Percentiles rank a stretch among this genome's conserved stretches.
Conservation (phyloP, 2,329 filamentous ascomycete genomes). For the Coccinonectria pachysandricola region DNA sequence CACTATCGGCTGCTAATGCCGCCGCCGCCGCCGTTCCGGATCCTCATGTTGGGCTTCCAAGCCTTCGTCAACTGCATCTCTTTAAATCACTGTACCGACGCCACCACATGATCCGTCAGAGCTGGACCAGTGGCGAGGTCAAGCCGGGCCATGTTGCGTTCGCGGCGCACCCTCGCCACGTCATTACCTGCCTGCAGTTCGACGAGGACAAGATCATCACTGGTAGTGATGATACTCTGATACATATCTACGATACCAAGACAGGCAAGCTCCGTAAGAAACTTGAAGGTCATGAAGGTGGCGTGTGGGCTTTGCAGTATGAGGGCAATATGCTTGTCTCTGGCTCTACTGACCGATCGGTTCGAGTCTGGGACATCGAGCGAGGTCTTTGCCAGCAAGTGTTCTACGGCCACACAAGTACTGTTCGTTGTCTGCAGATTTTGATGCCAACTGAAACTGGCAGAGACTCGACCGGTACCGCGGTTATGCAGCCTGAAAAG, state of each 20-base stretch:
- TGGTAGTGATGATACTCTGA: slow-evolving; percentile 93
- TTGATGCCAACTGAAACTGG: slow-evolving; percentile 76
- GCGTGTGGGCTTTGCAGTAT: slow-evolving; percentile 95
- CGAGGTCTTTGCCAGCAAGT: slow-evolving; percentile 86
- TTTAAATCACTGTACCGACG: slow-evolving; percentile 95
- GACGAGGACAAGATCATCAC: slow-evolving; percentile 97
- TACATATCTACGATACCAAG: slow-evolving; percentile 96
- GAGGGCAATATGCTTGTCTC: slow-evolving; percentile 92
- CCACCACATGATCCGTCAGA: slow-evolving; percentile 79
- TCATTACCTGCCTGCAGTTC: slow-evolving; percentile 96
- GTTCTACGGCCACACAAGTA: slow-evolving; percentile 96
- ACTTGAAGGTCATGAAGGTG: slow-evolving; percentile 88
- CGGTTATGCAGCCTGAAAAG: slow-evolving; percentile 85
- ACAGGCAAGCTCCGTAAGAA: slow-evolving; percentile 76
- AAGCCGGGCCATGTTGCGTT: slow-evolving; percentile 91
- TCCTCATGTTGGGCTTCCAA: slow-evolving; percentile 67
- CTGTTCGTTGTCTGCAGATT: slow-evolving; percentile 90
- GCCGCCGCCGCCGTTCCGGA: slow-evolving; percentile 76
- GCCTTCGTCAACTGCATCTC: slow-evolving; percentile 74
- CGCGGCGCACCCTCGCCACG: slow-evolving; percentile 88
- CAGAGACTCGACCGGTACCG: slow-evolving; percentile 56
- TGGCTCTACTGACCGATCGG: slow-evolving; percentile 88
- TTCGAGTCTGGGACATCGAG: slow-evolving; percentile 99
- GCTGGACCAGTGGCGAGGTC: slow-evolving; percentile 80
- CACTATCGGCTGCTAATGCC: slow-evolving; percentile 74